Percentiles rank a stretch among this genome's conserved stretches.
Evolutionary conservation across 2,329 filamentous ascomycete species (phyloP).

Genomic region (Fragosphaeria purpurea): DNA sequence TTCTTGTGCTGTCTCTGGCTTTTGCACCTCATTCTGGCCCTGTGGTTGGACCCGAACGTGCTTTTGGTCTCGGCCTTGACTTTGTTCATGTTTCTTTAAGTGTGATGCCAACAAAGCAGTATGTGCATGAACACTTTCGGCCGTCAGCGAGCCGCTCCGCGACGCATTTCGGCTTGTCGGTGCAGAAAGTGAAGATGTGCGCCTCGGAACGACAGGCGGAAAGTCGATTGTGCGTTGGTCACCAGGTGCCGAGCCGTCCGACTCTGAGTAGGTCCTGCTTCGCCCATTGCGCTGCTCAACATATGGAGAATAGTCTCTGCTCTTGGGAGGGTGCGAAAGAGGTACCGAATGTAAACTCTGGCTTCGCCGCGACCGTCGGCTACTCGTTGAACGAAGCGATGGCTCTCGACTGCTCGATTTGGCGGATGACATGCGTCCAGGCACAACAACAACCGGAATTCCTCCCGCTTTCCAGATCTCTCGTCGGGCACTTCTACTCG

Average conservation of each 20-base stretch:
- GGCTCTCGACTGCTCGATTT: slow-evolving; percentile 38
- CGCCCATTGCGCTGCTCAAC: slow-evolving; percentile 33
- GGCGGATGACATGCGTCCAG: slow-evolving; percentile 45
- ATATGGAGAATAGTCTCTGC: slow-evolving; percentile 31
- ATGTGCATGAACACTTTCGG: slow-evolving; percentile 48
- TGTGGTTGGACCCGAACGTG: slow-evolving; percentile 23
- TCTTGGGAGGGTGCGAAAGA: slow-evolving; percentile 29
- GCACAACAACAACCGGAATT: slow-evolving; percentile 54
- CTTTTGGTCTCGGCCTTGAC: neutral
- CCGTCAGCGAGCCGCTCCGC: slow-evolving; percentile 43
- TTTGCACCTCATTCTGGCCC: neutral
- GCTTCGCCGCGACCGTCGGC: slow-evolving; percentile 42
- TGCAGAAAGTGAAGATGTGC: slow-evolving; percentile 52
- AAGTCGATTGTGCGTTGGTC: slow-evolving; percentile 51
- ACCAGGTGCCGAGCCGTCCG: slow-evolving; percentile 31
- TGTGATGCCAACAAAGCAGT: slow-evolving; percentile 14
- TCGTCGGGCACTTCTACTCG: slow-evolving; percentile 45
- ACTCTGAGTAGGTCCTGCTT: slow-evolving; percentile 35
- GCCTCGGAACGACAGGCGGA: slow-evolving; percentile 45
- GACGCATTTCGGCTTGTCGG: slow-evolving; percentile 47
- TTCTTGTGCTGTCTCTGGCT: neutral
- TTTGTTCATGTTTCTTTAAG: neutral
- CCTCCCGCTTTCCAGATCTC: slow-evolving; percentile 50
- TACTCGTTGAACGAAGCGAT: slow-evolving; percentile 52
- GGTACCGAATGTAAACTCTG: slow-evolving; percentile 41